Base-by-base conservation (phyloP, 1,284 basidiomycete genomes). In the Malassezia sp. region DNA sequence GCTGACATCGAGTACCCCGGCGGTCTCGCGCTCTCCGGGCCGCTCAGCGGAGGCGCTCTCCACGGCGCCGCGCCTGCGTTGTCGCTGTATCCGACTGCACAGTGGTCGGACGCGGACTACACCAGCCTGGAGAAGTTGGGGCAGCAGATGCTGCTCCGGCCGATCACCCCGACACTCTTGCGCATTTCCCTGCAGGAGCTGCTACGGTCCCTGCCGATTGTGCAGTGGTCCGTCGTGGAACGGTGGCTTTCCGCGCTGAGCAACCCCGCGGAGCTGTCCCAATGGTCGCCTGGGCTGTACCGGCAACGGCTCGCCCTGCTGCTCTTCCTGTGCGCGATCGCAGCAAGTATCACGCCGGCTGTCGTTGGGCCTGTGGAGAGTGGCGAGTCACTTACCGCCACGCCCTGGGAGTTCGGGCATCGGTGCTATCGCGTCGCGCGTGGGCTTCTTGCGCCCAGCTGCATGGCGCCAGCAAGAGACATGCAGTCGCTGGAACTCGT, bases 381-480 rank as follows among this genome's bases (percentile, higher is more conserved):
- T 8, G 29, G n/a, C 29, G 9, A 30, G 0, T 9, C n/a, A 18
- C 20, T 15, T 4, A 12, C 40, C 3, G 40, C 41, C 9, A 26
- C 42, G 14, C 34, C 47, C 2, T 50, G 48, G 48, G 42, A 37
- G 22, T 44, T 50, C 22, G 48, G 48, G 4, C 5, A 40, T 7
- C 29, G 28, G 6, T 44, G 48, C 36, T 50, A 39, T 21, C 27
- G 17, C 4, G 12, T 41, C 9, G 48, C 48, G 6, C 48, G 48
- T 15, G 48, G 42, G 3, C 22, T 50, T 22, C 26, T 50, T 5
- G 15, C 30, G 14, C 48, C 48, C 10, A 21, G 26, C 12, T 6
- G 18, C 11, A 20, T 12, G 10, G 15, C 27, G n/a, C 15, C 18
- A 6, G 35, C 17, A 10, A 21, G n/a, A 6, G 38, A 39, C 3